phyloP scores from a whole-genome alignment of 441 rosid species.

The Erodium texanum region DNA sequence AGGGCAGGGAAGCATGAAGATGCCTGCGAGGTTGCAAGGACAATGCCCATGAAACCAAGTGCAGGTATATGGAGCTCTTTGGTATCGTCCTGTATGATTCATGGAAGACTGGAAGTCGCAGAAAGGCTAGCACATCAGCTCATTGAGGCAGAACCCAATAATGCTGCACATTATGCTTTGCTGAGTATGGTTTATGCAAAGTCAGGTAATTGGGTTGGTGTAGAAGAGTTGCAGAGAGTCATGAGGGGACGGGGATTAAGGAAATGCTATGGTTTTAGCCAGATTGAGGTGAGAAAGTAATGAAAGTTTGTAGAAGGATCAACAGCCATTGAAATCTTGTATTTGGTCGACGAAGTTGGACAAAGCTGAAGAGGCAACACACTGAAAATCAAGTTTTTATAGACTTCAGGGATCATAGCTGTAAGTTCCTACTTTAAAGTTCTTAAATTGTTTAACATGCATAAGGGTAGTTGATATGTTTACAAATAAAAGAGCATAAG shows the following conservation, averaged over 20 bases:
- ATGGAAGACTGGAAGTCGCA: conserved; percentile 13
- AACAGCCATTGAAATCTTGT: background rate
- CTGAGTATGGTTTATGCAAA: background rate
- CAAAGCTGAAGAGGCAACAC: background rate
- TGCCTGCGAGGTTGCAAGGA: conserved; percentile 13
- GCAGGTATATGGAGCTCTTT: conserved; percentile 23
- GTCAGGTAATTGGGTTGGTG: background rate
- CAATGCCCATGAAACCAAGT: conserved; percentile 18
- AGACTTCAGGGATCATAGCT: background rate
- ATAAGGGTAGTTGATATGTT: background rate
- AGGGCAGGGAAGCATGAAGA: conserved; percentile 20
- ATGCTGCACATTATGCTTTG: background rate
- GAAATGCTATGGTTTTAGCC: background rate
- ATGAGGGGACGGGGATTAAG: background rate
- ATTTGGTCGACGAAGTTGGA: background rate
- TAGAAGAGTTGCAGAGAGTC: background rate
- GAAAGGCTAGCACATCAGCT: conserved; percentile 18
- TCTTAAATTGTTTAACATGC: background rate
- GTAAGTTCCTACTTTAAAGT: background rate
- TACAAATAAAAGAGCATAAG: background rate
- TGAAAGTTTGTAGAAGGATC: background rate
- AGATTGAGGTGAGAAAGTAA: background rate
- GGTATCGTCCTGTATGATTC: conserved; percentile 22
- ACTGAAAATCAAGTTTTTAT: background rate
- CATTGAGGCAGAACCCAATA: background rate